phyloP scores from a whole-genome alignment of 2,329 filamentous ascomycete species.

The Claviceps pusilla region DNA sequence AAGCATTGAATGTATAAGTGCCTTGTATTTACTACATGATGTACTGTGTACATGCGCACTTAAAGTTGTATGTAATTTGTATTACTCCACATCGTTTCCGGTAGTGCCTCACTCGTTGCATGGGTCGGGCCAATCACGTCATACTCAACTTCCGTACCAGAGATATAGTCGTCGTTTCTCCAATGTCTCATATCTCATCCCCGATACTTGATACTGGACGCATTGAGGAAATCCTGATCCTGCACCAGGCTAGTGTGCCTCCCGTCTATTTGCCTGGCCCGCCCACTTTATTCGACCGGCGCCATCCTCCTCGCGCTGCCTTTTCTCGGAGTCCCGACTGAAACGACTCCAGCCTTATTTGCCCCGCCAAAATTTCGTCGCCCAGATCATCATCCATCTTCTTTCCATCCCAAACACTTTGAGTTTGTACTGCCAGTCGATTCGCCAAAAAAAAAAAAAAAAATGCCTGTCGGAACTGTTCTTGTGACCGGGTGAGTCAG shows the following conservation, averaged over 20 bases:
- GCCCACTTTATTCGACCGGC: neutral
- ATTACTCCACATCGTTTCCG: neutral
- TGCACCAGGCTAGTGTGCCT: neutral
- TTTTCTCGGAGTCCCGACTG: neutral
- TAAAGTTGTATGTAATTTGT: too few relatives aligned
- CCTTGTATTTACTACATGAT: too few relatives aligned
- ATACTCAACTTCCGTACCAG: neutral
- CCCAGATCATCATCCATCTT: conserved; percentile 4
- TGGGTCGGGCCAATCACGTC: neutral
- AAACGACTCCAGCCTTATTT: neutral
- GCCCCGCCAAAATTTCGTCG: conserved; percentile 7
- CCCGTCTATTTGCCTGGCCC: neutral
- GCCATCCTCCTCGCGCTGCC: neutral
- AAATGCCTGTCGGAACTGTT: conserved; percentile 73
- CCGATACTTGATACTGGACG: neutral
- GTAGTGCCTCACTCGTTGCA: neutral
- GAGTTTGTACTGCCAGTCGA: neutral
- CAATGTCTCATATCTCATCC: too few relatives aligned
- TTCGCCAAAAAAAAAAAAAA: conserved; percentile 9
- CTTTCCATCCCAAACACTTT: neutral
- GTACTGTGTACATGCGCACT: too few relatives aligned
- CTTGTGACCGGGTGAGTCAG: conserved; percentile 68
- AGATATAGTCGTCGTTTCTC: neutral
- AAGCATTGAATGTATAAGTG: too few relatives aligned
- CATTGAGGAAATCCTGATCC: neutral